Percentiles rank a stretch among this genome's conserved stretches.
Evolutionary conservation across 2,329 filamentous ascomycete genomes (phyloP).

Genomic region (Pseudocercospora crystallina): DNA sequence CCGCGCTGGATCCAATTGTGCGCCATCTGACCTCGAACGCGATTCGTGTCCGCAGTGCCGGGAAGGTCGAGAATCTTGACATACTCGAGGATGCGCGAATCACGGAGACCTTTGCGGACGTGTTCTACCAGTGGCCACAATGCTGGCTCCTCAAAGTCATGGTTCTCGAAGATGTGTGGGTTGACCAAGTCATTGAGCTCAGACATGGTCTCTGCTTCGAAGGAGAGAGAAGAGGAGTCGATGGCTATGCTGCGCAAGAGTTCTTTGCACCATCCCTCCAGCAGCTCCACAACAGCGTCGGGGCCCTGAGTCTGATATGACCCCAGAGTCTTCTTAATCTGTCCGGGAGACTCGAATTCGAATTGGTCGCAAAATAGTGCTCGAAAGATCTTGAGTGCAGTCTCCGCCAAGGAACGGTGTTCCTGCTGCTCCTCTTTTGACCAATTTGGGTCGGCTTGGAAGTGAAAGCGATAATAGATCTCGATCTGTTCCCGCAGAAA

Average conservation of each 20-base stretch:
- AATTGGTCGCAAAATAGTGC: slow-evolving; percentile 16
- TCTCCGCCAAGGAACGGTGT: not conserved
- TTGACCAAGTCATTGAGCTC: slow-evolving; percentile 18
- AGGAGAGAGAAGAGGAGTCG: not conserved
- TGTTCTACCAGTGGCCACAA: slow-evolving; percentile 29
- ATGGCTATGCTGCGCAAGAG: not conserved
- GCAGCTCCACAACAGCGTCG: not conserved
- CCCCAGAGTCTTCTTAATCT: not conserved
- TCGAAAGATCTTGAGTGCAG: slow-evolving; percentile 12
- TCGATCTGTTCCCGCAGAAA: slow-evolving; percentile 7
- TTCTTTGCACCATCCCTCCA: slow-evolving; percentile 1
- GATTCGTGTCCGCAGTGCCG: slow-evolving; percentile 28
- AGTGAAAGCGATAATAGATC: slow-evolving; percentile 1
- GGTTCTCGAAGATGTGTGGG: slow-evolving; percentile 16
- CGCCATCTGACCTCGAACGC: slow-evolving; percentile 19
- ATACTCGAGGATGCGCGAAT: slow-evolving; percentile 20
- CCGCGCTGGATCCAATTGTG: slow-evolving; percentile 22
- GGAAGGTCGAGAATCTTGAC: slow-evolving; percentile 28
- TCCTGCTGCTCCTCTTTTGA: slow-evolving; percentile 5
- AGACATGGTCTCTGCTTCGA: slow-evolving; percentile 13
- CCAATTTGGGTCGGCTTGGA: slow-evolving; percentile 6
- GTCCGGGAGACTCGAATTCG: slow-evolving; percentile 13
- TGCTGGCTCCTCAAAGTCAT: slow-evolving; percentile 5
- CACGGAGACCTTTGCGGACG: slow-evolving; percentile 22
- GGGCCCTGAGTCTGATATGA: not conserved